phyloP scores from a whole-genome alignment of 495 filamentous ascomycete genomes.

The Neurospora sp. region DNA sequence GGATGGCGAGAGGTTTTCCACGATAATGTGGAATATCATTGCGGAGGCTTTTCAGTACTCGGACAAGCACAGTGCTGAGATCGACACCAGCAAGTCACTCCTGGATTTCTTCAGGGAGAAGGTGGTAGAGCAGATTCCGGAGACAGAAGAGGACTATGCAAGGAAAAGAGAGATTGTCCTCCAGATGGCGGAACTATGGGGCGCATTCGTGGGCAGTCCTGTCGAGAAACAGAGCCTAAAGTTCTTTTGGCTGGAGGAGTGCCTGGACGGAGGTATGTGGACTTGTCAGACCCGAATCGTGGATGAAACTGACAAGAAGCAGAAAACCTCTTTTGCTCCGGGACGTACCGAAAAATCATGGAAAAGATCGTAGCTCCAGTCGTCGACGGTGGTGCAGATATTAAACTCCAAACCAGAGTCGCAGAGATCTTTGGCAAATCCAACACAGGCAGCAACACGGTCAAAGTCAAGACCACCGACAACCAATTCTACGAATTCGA shows the following conservation, averaged over 20 bases:
- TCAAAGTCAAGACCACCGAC: slow-evolving; percentile 46
- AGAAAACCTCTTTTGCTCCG: slow-evolving; percentile 86
- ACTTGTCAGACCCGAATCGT: neutral
- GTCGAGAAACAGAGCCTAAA: slow-evolving; percentile 74
- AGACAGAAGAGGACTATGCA: slow-evolving; percentile 32
- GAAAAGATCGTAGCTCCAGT: slow-evolving; percentile 54
- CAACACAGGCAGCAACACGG: slow-evolving; percentile 23
- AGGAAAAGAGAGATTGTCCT: slow-evolving; percentile 45
- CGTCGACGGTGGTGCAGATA: slow-evolving; percentile 44
- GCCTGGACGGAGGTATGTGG: slow-evolving; percentile 74
- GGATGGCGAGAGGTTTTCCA: slow-evolving; percentile 43
- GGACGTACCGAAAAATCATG: slow-evolving; percentile 74
- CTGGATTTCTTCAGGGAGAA: slow-evolving; percentile 66
- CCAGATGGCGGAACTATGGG: slow-evolving; percentile 69
- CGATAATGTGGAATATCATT: slow-evolving; percentile 71
- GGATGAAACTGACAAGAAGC: slow-evolving; percentile 4
- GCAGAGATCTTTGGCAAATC: slow-evolving; percentile 38
- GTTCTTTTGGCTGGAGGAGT: slow-evolving; percentile 93
- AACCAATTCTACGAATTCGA: slow-evolving; percentile 55
- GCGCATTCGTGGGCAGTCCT: slow-evolving; percentile 73
- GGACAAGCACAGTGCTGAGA: slow-evolving; percentile 52
- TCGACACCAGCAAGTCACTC: slow-evolving; percentile 57
- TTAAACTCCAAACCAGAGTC: slow-evolving; percentile 43
- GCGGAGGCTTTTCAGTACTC: slow-evolving; percentile 71
- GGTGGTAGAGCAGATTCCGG: slow-evolving; percentile 41